Percentiles rank a stretch among this genome's conserved stretches.
These are phyloP conservation scores for Leptosphaerulina australis DNA, from an alignment of 2,329 filamentous ascomycete genomes.

Conservation along the genomic window DNA sequence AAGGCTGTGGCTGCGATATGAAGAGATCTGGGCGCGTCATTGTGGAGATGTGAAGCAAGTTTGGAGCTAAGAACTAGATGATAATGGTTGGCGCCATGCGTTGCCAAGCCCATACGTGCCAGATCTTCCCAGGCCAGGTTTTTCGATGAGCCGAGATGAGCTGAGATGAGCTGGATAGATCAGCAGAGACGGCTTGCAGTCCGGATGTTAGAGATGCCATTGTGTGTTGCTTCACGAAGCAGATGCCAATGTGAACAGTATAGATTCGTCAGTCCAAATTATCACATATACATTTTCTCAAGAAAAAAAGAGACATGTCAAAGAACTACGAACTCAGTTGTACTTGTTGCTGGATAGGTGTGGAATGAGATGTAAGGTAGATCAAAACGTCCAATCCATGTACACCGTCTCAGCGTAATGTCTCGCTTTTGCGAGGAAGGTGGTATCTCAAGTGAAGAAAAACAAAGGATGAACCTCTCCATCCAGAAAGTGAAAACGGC, in stretches of 20 bases:
- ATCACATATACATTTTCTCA: neutral
- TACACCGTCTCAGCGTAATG: constrained; percentile 6
- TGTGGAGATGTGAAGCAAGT: neutral
- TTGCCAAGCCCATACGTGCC: neutral
- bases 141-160: neutral
- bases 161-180: neutral
- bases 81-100: constrained; percentile 9
- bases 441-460: constrained; percentile 31
- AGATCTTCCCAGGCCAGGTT: neutral
- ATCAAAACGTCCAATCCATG: neutral
- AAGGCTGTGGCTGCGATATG: neutral
- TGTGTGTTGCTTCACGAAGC: neutral
- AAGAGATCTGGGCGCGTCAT: neutral
- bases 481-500: no score
- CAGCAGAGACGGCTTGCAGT: neutral
- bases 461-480: neutral
- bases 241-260: neutral
- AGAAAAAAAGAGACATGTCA: neutral
- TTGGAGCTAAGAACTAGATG: neutral
- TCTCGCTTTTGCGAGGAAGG: constrained; percentile 26
- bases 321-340: neutral
- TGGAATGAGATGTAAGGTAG: neutral
- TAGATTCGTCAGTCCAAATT: neutral
- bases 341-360: neutral
- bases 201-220: neutral